Conservation (phyloP, 805 yeast genomes). For the Allodekkera sacchari region DNA sequence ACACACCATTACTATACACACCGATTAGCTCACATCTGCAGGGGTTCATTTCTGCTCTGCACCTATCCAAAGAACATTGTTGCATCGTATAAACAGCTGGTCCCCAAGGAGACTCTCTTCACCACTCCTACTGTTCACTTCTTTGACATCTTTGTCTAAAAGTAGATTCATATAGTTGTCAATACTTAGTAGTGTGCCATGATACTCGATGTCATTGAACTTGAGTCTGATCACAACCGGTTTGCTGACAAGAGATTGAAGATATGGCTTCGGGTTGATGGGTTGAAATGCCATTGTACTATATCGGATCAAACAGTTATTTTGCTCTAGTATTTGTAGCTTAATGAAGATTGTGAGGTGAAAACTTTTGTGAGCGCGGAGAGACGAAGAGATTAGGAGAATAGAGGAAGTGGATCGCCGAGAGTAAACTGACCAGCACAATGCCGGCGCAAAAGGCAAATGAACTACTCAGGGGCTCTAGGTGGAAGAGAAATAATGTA, state of each 20-base stretch:
- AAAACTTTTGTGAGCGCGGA: too few species aligned
- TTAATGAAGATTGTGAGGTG: too few species aligned
- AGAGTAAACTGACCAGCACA: too few species aligned
- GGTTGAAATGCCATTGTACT: conserved; percentile 42
- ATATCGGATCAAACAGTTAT: too few species aligned
- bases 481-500: too few species aligned
- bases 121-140: conserved; percentile 37
- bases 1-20: too few species aligned
- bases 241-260: conserved; percentile 65
- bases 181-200: conserved; percentile 66
- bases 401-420: too few species aligned
- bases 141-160: conserved; percentile 46
- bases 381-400: too few species aligned
- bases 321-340: too few species aligned
- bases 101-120: conserved; percentile 21
- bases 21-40: too few species aligned
- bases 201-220: conserved; percentile 86
- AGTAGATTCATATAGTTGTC: conserved; percentile 92
- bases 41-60: conserved; percentile 33
- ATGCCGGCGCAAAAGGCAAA: too few species aligned
- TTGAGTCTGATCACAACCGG: conserved; percentile 73
- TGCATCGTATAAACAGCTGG: conserved; percentile 83
- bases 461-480: too few species aligned
- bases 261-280: conserved; percentile 83
- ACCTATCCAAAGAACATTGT: conserved; percentile 75